These are phyloP conservation scores for Platanthera zijinensis DNA, from an alignment of 106 monocot genomes.

Conservation along the genomic window DNA sequence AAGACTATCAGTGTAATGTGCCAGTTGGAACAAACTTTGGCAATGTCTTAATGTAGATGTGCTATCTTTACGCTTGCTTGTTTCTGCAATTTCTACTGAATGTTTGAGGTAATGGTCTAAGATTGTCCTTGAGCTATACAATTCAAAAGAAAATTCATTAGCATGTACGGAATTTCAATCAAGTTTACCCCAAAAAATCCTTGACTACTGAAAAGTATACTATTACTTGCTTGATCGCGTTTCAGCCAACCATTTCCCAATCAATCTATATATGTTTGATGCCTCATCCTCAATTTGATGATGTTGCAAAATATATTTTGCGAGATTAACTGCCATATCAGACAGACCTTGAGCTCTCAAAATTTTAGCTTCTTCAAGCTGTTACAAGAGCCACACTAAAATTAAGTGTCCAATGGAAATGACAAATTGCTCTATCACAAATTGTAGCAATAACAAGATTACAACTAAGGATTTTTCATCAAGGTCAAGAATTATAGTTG, in stretches of 20 bases:
- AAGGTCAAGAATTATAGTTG: background rate
- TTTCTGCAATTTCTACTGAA: slow-evolving; percentile 66
- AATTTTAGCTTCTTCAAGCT: slow-evolving; percentile 98
- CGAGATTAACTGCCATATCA: slow-evolving; percentile 88
- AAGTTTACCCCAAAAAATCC: background rate
- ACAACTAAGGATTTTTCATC: background rate
- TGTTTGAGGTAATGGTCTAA: slow-evolving; percentile 82
- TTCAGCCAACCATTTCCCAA: slow-evolving; percentile 97
- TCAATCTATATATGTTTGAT: slow-evolving; percentile 67
- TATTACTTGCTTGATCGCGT: slow-evolving; percentile 93
- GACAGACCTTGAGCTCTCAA: slow-evolving; percentile 82
- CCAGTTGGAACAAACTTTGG: slow-evolving; percentile 75
- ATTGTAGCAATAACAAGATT: background rate
- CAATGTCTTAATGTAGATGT: slow-evolving; percentile 49
- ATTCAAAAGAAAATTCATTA: slow-evolving; percentile 7
- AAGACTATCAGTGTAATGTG: slow-evolving; percentile 84
- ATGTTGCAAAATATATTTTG: slow-evolving; percentile 58
- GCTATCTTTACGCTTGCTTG: slow-evolving; percentile 24
- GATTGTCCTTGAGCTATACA: slow-evolving; percentile 75
- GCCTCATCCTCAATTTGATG: slow-evolving; percentile 54
- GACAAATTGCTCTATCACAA: background rate
- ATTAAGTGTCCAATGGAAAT: background rate
- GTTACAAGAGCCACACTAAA: slow-evolving; percentile 1
- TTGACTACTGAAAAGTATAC: background rate
- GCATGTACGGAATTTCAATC: background rate